Evolutionary conservation across 768 basidiomycete genomes (phyloP).

Genomic region (Multifurca ochricompacta): DNA sequence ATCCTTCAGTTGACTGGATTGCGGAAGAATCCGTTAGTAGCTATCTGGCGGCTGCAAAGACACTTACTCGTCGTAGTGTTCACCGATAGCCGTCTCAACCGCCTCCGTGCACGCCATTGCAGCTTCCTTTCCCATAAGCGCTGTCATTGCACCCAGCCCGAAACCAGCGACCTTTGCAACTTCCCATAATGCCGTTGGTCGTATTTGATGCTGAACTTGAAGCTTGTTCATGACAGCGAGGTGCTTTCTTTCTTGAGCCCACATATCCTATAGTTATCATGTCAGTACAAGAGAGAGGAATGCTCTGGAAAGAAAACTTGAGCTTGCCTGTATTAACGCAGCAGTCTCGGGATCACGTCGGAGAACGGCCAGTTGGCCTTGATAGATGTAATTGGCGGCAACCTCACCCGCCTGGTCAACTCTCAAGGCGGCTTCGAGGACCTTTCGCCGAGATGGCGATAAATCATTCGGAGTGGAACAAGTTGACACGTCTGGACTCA

Average conservation of each 20-base stretch:
- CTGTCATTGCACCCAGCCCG: conserved; percentile 78
- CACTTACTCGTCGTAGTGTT: conserved; percentile 95
- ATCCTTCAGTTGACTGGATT: conserved; percentile 69
- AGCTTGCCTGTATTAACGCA: conserved; percentile 65
- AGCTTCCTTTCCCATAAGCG: conserved; percentile 82
- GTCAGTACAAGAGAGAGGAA: conserved; percentile 5
- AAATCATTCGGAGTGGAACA: conserved; percentile 51
- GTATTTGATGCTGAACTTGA: conserved; percentile 71
- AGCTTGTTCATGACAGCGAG: conserved; percentile 79
- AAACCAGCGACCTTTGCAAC: conserved; percentile 84
- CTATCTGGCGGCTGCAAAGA: background rate
- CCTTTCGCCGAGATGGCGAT: conserved; percentile 38
- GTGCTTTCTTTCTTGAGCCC: conserved; percentile 94
- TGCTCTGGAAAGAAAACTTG: background rate
- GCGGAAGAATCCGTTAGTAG: background rate
- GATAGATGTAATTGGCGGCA: conserved; percentile 94
- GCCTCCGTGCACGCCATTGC: conserved; percentile 99
- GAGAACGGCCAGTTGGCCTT: conserved; percentile 74
- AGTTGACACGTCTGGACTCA: conserved; percentile 33
- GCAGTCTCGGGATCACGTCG: conserved; percentile 48
- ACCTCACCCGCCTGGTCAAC: conserved; percentile 96
- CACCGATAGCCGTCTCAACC: conserved; percentile 95
- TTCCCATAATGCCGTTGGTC: conserved; percentile 79
- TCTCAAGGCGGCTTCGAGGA: conserved; percentile 62
- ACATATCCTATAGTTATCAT: conserved; percentile 70